Evolutionary conservation across 2,329 filamentous ascomycete species (phyloP), one percentile per base, ranked within the genome.

Genomic region (Curvularia verruculosa): DNA sequence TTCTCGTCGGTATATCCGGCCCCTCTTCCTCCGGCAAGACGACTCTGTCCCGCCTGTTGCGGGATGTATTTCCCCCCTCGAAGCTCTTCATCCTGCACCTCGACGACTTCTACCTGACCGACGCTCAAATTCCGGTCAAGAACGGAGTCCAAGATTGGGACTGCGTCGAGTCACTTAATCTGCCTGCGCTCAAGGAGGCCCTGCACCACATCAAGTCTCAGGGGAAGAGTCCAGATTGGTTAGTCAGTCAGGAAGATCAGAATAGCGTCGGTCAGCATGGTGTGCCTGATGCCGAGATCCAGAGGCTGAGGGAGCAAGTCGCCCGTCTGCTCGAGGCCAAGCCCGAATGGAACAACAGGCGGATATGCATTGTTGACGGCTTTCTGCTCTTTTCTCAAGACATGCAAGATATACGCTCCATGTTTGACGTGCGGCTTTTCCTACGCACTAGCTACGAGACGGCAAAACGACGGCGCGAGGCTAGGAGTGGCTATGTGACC

Each of bases 21-120:
- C 91, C 90, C 63, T 97, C 94, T 1, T 96, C 90, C 3, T 94
- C 90, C 68, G 95, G 95, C 58, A 99, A 99, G 81, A 98, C 95
- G 2, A 98, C 95, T 2, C 85, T 99, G 13, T 90, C 92, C 19
- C 86, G 94, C 2, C 83, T 97, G 12, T 82, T 99, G 18, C 87
- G 92, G 56, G 87, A 91, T 72, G 88, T 96, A 64, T 92, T 97
- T 69, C 88, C 88, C 8, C 63, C 70, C 12, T 49, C 61, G 15
- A 64, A 65, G n/a, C 61, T 87, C 15, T 94, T 92, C 71, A 90
- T 98, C 70, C 83, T 99, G 21, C 95, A 99, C 75, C 87, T 96
- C 75, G 95, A 99, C 79, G 95, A 99, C 77, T 99, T 98, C 75
- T 99, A 96, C 80, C 87, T 87, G 63, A 82, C 90, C 1, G 94